A percentile compares a stretch with the other conserved stretches of the same genome.
Evolutionary conservation across 129 eudicot species (phyloP).

Genomic region (Flaveria linearis): DNA sequence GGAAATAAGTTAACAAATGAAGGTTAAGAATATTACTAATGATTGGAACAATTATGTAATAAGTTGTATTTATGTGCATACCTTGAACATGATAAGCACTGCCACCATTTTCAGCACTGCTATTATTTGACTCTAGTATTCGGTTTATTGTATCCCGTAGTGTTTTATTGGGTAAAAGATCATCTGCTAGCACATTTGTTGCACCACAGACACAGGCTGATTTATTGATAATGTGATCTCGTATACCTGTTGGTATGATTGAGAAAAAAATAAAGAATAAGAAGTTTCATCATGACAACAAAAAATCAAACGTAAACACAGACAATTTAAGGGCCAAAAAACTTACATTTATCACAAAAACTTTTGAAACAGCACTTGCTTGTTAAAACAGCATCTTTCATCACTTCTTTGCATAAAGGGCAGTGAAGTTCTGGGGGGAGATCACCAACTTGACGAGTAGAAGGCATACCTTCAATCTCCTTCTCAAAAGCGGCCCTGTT

Average conservation of each 20-base stretch:
- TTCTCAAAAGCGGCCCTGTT: slow-evolving; percentile 95
- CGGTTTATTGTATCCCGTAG: slow-evolving; percentile 82
- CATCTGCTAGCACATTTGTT: slow-evolving; percentile 85
- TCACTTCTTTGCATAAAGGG: slow-evolving; percentile 84
- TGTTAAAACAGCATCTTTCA: slow-evolving; percentile 97
- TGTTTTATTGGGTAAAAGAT: slow-evolving; percentile 89
- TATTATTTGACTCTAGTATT: slow-evolving; percentile 80
- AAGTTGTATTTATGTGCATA: slow-evolving; percentile 25
- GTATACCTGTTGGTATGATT: slow-evolving; percentile 57
- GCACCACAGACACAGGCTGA: slow-evolving; percentile 91
- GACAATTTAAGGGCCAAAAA: background rate
- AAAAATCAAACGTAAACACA: background rate
- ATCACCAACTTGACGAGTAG: slow-evolving; percentile 80
- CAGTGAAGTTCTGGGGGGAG: slow-evolving; percentile 96
- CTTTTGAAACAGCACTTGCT: slow-evolving; percentile 96
- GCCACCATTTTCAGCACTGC: slow-evolving; percentile 83
- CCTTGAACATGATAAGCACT: slow-evolving; percentile 83
- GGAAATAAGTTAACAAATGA: background rate
- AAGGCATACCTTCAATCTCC: slow-evolving; percentile 97
- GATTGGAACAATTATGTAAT: background rate
- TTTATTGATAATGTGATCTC: slow-evolving; percentile 80
- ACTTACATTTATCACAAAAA: slow-evolving; percentile 95
- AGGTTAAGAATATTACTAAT: slow-evolving; percentile 1
- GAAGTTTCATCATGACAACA: background rate
- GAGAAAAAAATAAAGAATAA: background rate